Evolutionary conservation across 306 rosid species (phyloP).

Genomic region (Castanospermum australe): DNA sequence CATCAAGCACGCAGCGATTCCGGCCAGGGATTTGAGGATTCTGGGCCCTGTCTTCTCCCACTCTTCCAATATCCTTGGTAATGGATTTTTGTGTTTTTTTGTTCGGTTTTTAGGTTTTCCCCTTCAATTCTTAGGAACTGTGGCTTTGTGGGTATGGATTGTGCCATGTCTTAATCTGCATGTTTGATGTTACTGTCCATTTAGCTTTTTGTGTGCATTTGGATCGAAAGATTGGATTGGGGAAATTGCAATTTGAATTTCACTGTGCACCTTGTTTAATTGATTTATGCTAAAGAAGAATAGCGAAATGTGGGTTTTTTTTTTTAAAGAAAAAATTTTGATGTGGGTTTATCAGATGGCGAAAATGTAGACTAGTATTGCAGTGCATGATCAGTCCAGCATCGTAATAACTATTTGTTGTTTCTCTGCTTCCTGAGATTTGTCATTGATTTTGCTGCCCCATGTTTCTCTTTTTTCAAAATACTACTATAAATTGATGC

Average conservation of each 20-base stretch:
- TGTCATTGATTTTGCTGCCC: not conserved
- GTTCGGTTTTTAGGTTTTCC: not conserved
- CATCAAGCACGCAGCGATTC: constrained; percentile 74
- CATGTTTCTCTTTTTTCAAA: not conserved
- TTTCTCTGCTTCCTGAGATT: no score
- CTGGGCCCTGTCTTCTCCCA: constrained; percentile 96
- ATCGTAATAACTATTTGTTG: no score
- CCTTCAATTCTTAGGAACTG: not conserved
- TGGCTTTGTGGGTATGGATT: not conserved
- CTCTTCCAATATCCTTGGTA: constrained; percentile 93
- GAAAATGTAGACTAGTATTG: not conserved
- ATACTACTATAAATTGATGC: not conserved
- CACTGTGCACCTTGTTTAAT: no score
- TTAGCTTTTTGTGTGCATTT: no score
- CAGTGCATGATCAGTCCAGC: no score
- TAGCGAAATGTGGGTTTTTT: not conserved
- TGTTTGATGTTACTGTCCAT: not conserved
- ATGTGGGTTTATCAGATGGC: not conserved
- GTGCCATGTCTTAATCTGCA: not conserved
- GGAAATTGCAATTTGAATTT: no score
- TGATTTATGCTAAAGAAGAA: not conserved
- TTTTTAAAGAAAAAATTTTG: no score
- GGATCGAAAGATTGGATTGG: no score
- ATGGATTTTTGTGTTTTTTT: not conserved
- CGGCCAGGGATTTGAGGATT: constrained; percentile 83